Base-by-base conservation (phyloP, 768 basidiomycete species). In the Suillus lakei region DNA sequence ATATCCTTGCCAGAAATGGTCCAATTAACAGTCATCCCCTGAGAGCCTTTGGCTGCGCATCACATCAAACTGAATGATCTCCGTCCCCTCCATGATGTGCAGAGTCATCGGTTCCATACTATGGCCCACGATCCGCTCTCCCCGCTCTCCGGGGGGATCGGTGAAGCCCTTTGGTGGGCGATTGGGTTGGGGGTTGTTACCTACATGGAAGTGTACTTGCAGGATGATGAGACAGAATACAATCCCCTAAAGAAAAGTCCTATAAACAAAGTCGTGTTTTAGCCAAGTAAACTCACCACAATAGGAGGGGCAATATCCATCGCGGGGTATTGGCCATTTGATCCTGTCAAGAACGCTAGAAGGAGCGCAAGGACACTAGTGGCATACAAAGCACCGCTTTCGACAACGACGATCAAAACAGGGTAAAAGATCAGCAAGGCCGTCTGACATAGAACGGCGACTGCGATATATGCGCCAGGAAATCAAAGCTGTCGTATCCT, bases 171-270 rank as follows among this genome's bases (percentile, higher is more conserved):
- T 30, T 18, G 26, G 2, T 18, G 16, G 12, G 46, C 23, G 13
- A 12, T 10, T n/a, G 44, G 44, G 26, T 50, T 23, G 28, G 28
- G 28, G 3, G 15, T 28, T 51, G 28, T 18, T 18, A 16, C 50
- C 28, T 18, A 51, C 16, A 15, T 28, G 51, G 4, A 53, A 53
- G 28, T 53, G 51, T 21, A 53, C 51, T 53, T 53, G 51, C 28
- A 53, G 51, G 28, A 53, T 53, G 51, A 53, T 30, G 18, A 53
- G 51, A 30, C 51, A 53, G 51, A 53, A 53, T 30, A 30, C 18
- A 9, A 53, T 53, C 9, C 51, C 51, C 51, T 53, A 28, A 16
- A 28, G 16, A 21, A 53, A 21, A 21, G 9, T 30, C 0, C 10
- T 53, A 53, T 21, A 8, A 51, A 51, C 50, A 9, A n/a, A n/a